Conservation (phyloP, 257 asterid species). For the Echites panduratus region DNA sequence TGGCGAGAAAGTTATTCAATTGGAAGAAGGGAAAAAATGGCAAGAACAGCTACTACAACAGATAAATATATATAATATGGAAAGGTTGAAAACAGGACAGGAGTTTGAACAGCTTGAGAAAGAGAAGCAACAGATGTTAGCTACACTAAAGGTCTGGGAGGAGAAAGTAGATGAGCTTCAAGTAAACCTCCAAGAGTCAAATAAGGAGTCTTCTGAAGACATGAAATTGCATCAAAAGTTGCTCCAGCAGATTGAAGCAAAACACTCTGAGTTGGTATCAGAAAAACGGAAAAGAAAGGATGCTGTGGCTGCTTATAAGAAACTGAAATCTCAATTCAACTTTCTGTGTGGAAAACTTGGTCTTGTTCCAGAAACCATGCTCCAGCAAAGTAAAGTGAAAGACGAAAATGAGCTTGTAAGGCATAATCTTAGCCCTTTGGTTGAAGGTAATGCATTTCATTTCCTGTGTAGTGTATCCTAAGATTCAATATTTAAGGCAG, state of each 20-base stretch:
- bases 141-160: slow-evolving; percentile 42
- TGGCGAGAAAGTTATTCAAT: slow-evolving; percentile 30
- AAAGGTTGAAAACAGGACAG: slow-evolving; percentile 42
- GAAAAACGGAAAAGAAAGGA: slow-evolving; percentile 48
- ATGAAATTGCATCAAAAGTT: slow-evolving; percentile 63
- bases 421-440: slow-evolving; percentile 32
- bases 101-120: slow-evolving; percentile 47
- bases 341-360: slow-evolving; percentile 44
- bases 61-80: slow-evolving; percentile 29
- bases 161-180: slow-evolving; percentile 49
- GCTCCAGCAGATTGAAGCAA: slow-evolving; percentile 62
- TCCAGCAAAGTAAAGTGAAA: slow-evolving; percentile 30
- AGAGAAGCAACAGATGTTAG: slow-evolving; percentile 50
- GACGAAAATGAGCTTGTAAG: slow-evolving; percentile 37
- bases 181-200: slow-evolving; percentile 35
- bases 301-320: slow-evolving; percentile 37
- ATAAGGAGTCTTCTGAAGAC: slow-evolving; percentile 48
- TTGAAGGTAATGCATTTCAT: slow-evolving; percentile 39
- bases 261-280: slow-evolving; percentile 52
- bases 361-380: slow-evolving; percentile 43
- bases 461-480: neutral
- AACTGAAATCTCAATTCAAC: slow-evolving; percentile 57
- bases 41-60: slow-evolving; percentile 45
- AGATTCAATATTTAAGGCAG: too few relatives aligned
- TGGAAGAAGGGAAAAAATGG: slow-evolving; percentile 42